Evolutionary conservation across 1,139 yeast species (phyloP), one percentile per base, ranked within the genome.

Genomic region (Taphrina sp.): DNA sequence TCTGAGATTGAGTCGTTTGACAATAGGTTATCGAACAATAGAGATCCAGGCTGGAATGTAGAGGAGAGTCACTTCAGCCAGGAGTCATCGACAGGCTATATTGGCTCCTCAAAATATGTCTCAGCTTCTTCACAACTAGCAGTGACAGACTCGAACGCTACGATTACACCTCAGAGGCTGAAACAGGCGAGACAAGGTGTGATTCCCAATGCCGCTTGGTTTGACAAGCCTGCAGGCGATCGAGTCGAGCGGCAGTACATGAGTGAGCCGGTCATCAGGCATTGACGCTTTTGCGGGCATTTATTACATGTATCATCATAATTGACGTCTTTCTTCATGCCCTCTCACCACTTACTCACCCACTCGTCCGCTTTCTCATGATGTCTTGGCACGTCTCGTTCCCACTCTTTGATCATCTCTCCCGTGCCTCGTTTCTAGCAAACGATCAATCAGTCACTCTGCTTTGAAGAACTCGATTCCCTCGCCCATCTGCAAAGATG

Each of bases 101-200:
- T 49, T 19, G 54, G 54, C 12, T 49, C 54, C 20, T 49, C 54
- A 10, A 24, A 49, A 8, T 49, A 49, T 24, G 54, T 41, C 41
- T 41, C 39, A 16, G 44, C 54, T 3, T 24, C 44, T 10, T 33
- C 37, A 23, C 36, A 26, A 28, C 41, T 29, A 7, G 36, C 38
- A 26, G 36, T 17, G 33, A 39, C 29, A n/a, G 38, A 38, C 41
- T 49, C 54, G 16, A 41, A 49, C 22, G 54, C 54, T 23, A 49
- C 54, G 10, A 49, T 49, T 23, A 49, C 54, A 33, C 46, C 46
- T 8, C 46, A 49, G 24, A 31, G 54, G 1, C 36, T 39, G 39
- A 29, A 34, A 17, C 54, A 33, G n/a, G 38, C 17, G 14, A n/a
- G n/a, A n/a, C n/a, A n/a, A n/a, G n/a, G n/a, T n/a, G n/a, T n/a